These are phyloP conservation scores for Lachnellula willkommii DNA, from an alignment of 2,329 filamentous ascomycete genomes.

Conservation along the genomic window DNA sequence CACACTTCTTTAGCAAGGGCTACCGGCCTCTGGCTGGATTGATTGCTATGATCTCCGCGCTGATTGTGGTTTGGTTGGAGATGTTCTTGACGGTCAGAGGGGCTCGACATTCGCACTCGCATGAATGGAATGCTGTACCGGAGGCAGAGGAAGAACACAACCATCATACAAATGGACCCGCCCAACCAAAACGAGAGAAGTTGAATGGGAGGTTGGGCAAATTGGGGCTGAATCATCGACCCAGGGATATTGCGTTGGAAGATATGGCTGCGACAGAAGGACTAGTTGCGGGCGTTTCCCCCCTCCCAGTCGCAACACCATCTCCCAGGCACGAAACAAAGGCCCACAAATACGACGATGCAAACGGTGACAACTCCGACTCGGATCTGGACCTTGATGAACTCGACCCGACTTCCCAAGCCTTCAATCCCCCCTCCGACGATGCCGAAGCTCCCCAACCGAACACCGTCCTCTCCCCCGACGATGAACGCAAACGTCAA, in stretches of 20 bases:
- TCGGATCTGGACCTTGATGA: constrained; percentile 59
- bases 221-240: constrained; percentile 35
- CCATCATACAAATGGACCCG: constrained; percentile 27
- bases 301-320: constrained; percentile 51
- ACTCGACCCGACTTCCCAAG: constrained; percentile 42
- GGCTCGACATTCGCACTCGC: constrained; percentile 56
- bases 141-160: constrained; percentile 41
- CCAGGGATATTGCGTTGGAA: constrained; percentile 45
- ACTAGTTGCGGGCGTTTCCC: constrained; percentile 54
- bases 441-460: constrained; percentile 24
- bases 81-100: constrained; percentile 77
- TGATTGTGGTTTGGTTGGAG: constrained; percentile 78
- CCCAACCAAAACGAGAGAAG: constrained; percentile 20
- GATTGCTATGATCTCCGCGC: constrained; percentile 75
- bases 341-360: constrained; percentile 30
- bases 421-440: constrained; percentile 17
- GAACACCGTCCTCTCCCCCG: constrained; percentile 27
- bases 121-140: constrained; percentile 33
- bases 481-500: constrained; percentile 59
- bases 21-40: constrained; percentile 77
- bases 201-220: constrained; percentile 26
- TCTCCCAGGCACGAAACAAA: constrained; percentile 15
- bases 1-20: constrained; percentile 70
- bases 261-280: constrained; percentile 49
- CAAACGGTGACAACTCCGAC: constrained; percentile 37